These are phyloP conservation scores for Diaporthe citriasiana DNA, from an alignment of 2,329 filamentous ascomycete genomes.

Conservation along the genomic window DNA sequence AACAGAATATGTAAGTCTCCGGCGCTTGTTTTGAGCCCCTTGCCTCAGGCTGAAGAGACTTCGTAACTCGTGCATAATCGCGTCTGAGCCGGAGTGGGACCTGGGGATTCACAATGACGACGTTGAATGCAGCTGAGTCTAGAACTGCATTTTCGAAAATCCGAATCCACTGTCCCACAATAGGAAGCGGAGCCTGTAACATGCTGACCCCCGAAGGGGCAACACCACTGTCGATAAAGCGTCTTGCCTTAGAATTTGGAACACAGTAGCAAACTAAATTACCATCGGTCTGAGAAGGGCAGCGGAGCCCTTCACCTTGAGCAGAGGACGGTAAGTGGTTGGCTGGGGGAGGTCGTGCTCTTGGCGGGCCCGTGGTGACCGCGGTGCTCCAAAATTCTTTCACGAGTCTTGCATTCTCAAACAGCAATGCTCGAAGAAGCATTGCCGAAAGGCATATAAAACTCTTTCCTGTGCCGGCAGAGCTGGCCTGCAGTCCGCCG, in stretches of 20 bases:
- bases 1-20: background rate
- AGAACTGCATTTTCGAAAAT: background rate
- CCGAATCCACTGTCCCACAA: background rate
- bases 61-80: background rate
- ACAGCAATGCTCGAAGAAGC: rapidly evolving
- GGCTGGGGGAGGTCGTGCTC: background rate
- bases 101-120: background rate
- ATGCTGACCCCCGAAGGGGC: background rate
- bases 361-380: background rate
- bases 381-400: background rate
- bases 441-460: rapidly evolving
- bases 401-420: rapidly evolving
- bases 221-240: background rate
- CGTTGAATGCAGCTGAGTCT: background rate
- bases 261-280: background rate
- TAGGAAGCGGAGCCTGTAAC: background rate
- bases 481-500: background rate
- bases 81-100: background rate
- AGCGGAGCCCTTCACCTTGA: rapidly evolving
- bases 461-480: rapidly evolving
- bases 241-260: background rate
- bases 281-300: background rate
- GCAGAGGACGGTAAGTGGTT: background rate
- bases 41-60: background rate
- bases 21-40: background rate